phyloP scores from a whole-genome alignment of 2,329 filamentous ascomycete species.

The Pseudogymnoascus sp. region DNA sequence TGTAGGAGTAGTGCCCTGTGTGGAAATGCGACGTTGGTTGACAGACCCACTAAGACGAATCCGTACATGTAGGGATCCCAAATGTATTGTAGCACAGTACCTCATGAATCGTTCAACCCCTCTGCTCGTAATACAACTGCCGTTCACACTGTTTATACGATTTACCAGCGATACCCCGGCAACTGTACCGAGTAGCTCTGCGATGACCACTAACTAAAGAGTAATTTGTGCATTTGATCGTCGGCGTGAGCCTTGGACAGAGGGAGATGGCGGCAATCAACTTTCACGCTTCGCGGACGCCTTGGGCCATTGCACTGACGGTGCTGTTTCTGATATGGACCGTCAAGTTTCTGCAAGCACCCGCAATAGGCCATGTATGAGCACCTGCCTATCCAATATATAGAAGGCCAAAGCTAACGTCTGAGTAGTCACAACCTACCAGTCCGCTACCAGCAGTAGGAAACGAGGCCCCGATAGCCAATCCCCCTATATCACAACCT shows the following conservation, averaged over 20 bases:
- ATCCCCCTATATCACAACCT: neutral
- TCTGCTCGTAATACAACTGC: neutral
- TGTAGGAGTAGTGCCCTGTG: neutral
- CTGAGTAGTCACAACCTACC: neutral
- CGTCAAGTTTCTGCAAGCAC: constrained; percentile 9
- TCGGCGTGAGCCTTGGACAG: neutral
- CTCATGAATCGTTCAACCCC: neutral
- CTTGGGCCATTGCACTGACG: neutral
- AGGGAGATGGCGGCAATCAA: neutral
- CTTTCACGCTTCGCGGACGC: neutral
- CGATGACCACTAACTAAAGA: neutral
- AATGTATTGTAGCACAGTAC: neutral
- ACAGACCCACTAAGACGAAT: neutral
- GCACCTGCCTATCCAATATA: neutral
- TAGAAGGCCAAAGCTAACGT: neutral
- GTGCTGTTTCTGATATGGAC: constrained; percentile 13
- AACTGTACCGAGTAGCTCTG: neutral
- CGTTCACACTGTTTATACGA: neutral
- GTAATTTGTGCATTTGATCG: neutral
- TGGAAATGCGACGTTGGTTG: neutral
- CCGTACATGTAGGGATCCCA: neutral
- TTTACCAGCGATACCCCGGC: neutral
- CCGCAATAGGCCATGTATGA: neutral
- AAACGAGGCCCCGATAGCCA: neutral
- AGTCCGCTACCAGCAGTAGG: neutral